phyloP scores from a whole-genome alignment of 129 eudicot genomes.

The Arctium minus region DNA sequence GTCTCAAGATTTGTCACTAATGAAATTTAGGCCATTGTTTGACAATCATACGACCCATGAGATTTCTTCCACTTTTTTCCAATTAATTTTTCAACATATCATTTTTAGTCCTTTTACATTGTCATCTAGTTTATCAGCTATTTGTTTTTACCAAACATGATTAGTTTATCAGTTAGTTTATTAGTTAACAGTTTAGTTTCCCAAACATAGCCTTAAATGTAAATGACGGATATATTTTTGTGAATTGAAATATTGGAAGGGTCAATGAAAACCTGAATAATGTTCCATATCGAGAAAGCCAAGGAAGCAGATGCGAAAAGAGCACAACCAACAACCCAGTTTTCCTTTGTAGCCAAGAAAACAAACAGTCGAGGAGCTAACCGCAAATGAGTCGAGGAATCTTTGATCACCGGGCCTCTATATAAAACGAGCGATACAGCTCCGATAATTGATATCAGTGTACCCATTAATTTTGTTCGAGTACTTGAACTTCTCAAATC shows the following conservation, averaged over 20 bases:
- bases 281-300: constrained; percentile 58
- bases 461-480: constrained; percentile 45
- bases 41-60: not conserved
- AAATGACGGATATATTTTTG: not conserved
- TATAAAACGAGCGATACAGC: constrained; percentile 42
- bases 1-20: not conserved
- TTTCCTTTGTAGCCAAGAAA: constrained; percentile 53
- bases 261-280: constrained; percentile 52
- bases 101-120: not conserved
- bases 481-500: constrained; percentile 55
- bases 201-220: not conserved
- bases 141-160: too few species aligned
- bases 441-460: constrained; percentile 56
- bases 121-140: not conserved
- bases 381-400: constrained; percentile 31
- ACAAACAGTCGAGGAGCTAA: constrained; percentile 35
- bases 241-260: not conserved
- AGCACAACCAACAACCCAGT: constrained; percentile 65
- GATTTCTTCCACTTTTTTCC: not conserved
- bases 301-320: constrained; percentile 68
- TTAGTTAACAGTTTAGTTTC: too few species aligned
- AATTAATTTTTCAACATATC: not conserved
- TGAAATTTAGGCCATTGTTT: not conserved
- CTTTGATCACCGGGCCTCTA: constrained; percentile 56
- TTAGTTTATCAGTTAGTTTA: not conserved